These are phyloP conservation scores for Cnidoscolus chayamansa DNA, from an alignment of 441 rosid genomes.

Conservation along the genomic window DNA sequence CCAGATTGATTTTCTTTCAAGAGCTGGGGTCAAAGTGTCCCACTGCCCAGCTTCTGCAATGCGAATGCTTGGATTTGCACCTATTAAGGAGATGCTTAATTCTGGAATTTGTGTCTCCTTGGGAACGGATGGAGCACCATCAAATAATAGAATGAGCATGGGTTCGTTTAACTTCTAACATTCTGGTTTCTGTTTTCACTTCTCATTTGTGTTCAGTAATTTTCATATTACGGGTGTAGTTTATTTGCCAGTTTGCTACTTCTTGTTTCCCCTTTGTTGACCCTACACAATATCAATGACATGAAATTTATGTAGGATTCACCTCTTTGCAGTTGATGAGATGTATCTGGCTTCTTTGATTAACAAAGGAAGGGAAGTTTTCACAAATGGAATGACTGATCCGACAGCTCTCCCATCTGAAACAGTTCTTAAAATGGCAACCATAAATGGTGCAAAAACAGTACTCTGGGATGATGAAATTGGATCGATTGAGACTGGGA, in stretches of 20 bases:
- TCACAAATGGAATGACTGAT: conserved; percentile 47
- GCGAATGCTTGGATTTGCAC: conserved; percentile 82
- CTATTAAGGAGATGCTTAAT: conserved; percentile 54
- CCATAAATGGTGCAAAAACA: conserved; percentile 66
- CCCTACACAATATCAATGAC: not conserved
- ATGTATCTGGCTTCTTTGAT: conserved; percentile 71
- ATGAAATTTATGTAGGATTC: conserved; percentile 13
- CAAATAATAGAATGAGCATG: conserved; percentile 83
- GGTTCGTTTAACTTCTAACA: conserved; percentile 39
- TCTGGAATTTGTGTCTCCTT: conserved; percentile 65
- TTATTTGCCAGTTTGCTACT: conserved; percentile 2
- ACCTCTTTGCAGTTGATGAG: conserved; percentile 56
- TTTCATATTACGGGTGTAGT: not conserved
- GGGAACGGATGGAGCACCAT: conserved; percentile 82
- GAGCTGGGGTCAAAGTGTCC: conserved; percentile 66
- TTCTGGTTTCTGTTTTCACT: conserved; percentile 12
- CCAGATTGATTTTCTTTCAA: conserved; percentile 62
- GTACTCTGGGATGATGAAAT: conserved; percentile 73
- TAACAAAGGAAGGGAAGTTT: conserved; percentile 61
- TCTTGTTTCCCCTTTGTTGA: conserved; percentile 1
- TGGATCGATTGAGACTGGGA: conserved; percentile 67
- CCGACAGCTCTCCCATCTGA: conserved; percentile 71
- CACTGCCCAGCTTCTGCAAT: conserved; percentile 77
- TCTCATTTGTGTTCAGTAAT: conserved; percentile 8
- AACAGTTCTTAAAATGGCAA: conserved; percentile 55